These are phyloP conservation scores for Termitomyces eurrhizus DNA, from an alignment of 768 basidiomycete species.

Conservation along the genomic window DNA sequence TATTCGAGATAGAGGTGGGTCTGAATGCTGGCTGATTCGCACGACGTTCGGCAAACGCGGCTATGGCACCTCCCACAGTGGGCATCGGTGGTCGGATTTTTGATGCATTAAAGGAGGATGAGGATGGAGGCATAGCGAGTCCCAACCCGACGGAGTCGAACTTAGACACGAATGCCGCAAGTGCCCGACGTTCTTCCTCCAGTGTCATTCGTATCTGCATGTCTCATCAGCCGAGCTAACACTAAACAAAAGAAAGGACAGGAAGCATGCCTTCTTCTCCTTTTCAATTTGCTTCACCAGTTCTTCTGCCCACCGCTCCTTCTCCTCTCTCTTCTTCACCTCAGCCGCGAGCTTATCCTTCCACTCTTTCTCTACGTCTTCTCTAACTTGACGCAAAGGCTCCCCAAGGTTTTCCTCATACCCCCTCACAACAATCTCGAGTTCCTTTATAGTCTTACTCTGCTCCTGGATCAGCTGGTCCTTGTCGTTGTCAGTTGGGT, in stretches of 20 bases:
- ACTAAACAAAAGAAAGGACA: background rate
- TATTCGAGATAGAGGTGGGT: slow-evolving; percentile 9
- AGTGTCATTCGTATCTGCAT: slow-evolving; percentile 53
- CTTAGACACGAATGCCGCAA: slow-evolving; percentile 77
- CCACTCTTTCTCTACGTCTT: slow-evolving; percentile 78
- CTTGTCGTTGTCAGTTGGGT: slow-evolving; percentile 71
- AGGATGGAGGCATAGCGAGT: slow-evolving; percentile 21
- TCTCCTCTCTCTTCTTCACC: slow-evolving; percentile 56
- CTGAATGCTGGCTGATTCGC: slow-evolving; percentile 22
- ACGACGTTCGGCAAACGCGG: slow-evolving; percentile 46
- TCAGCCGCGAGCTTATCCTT: slow-evolving; percentile 55
- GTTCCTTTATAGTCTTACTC: slow-evolving; percentile 68
- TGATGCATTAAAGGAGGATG: slow-evolving; percentile 23
- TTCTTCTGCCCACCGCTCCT: slow-evolving; percentile 70
- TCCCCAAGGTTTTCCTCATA: slow-evolving; percentile 75
- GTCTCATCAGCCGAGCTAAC: background rate
- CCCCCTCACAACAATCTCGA: slow-evolving; percentile 66
- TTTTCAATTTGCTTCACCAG: slow-evolving; percentile 73
- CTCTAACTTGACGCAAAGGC: slow-evolving; percentile 59
- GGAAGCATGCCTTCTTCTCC: slow-evolving; percentile 58
- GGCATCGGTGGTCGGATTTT: slow-evolving; percentile 49
- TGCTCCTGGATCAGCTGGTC: slow-evolving; percentile 73
- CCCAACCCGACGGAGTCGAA: slow-evolving; percentile 72
- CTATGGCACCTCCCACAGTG: slow-evolving; percentile 46
- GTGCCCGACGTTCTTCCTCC: slow-evolving; percentile 74